These are phyloP conservation scores for Penicilliopsis zonata DNA, from an alignment of 495 filamentous ascomycete species.

Conservation along the genomic window DNA sequence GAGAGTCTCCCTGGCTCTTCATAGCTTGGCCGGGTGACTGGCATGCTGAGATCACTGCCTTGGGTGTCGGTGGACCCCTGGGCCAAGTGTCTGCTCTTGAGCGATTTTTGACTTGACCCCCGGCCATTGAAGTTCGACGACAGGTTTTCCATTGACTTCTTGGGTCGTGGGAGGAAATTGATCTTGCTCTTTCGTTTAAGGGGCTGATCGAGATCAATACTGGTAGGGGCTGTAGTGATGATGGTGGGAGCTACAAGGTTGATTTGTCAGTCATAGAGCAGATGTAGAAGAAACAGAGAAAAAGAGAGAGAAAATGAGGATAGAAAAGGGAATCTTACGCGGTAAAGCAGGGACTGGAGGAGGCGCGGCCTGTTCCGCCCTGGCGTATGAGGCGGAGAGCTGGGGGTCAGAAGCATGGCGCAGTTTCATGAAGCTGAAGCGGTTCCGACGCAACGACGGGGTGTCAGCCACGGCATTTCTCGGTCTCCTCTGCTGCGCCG, in stretches of 20 bases:
- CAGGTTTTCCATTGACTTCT: constrained; percentile 23
- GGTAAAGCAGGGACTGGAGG: constrained; percentile 69
- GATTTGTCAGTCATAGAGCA: too few species aligned
- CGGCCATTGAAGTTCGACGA: constrained; percentile 7
- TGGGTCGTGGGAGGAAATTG: constrained; percentile 17
- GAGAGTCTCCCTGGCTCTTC: constrained; percentile 56
- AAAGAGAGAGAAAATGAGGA: too few species aligned
- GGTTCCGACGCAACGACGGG: constrained; percentile 30
- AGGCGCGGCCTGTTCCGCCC: constrained; percentile 49
- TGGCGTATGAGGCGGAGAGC: constrained; percentile 69
- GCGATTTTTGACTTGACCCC: constrained; percentile 5
- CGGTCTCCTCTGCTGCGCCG: too few species aligned
- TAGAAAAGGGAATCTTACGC: too few species aligned
- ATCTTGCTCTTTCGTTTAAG: constrained; percentile 35
- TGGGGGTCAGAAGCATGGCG: constrained; percentile 92
- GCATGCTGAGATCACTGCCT: constrained; percentile 26
- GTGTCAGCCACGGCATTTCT: too few species aligned
- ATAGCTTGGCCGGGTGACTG: constrained; percentile 42
- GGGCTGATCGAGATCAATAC: constrained; percentile 40
- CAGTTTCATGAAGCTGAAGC: constrained; percentile 84
- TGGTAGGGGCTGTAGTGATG: constrained; percentile 61
- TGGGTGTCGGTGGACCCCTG: constrained; percentile 24
- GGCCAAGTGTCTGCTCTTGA: constrained; percentile 10
- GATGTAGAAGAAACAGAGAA: too few species aligned
- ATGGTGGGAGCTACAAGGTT: too few species aligned